A percentile compares a stretch with the other conserved stretches of the same genome.
phyloP scores from a whole-genome alignment of 305 asterid species.

The Fraxinus sp. region DNA sequence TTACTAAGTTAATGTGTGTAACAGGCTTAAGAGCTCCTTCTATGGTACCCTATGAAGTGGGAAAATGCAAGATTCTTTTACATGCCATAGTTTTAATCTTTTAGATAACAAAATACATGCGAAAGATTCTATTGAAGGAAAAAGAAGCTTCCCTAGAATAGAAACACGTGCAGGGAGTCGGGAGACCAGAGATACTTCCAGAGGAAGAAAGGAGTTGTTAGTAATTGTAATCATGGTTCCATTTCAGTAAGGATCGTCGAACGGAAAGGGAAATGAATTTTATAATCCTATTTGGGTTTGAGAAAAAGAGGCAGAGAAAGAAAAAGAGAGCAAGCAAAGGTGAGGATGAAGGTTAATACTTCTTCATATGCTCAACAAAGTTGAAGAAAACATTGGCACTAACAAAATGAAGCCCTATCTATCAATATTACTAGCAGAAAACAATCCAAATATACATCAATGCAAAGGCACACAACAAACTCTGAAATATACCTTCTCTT shows the following conservation, averaged over 20 bases:
- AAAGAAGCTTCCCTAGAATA: not conserved
- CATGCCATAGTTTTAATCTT: not conserved
- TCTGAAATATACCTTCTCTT: not conserved
- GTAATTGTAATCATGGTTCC: not conserved
- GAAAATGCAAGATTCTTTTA: not conserved
- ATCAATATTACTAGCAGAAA: not conserved
- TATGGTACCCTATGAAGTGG: not conserved
- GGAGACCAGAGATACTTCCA: not conserved
- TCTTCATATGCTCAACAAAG: not conserved
- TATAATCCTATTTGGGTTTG: not conserved
- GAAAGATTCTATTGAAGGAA: not conserved
- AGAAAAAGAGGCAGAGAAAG: not conserved
- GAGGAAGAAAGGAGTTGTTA: not conserved
- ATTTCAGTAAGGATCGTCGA: not conserved
- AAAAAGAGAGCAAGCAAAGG: not conserved
- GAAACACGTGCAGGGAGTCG: not conserved
- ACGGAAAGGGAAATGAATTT: not conserved
- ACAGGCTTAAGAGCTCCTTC: not conserved
- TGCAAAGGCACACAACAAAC: not conserved
- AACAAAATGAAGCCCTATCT: not conserved
- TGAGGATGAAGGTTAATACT: not conserved
- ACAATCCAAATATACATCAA: not conserved
- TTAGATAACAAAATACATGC: not conserved
- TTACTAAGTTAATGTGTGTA: not conserved
- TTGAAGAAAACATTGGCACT: not conserved